Evolutionary conservation across 2,329 filamentous ascomycete species (phyloP).

Genomic region (Fusarium avenaceum): DNA sequence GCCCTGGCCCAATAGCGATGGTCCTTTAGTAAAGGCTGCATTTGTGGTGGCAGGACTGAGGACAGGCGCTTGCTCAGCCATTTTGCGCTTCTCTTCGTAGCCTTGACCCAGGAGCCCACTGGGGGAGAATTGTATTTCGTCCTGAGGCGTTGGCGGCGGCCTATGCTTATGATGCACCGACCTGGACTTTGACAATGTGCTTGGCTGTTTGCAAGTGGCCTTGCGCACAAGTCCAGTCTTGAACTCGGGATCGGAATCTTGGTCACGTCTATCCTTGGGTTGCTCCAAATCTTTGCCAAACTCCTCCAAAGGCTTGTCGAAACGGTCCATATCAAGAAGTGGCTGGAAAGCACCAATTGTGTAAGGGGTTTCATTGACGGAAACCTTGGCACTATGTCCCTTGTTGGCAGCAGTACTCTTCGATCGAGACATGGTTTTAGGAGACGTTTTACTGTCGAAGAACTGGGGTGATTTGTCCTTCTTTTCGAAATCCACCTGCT

Average conservation of each 20-base stretch:
- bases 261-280: conserved; percentile 15
- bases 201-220: conserved; percentile 28
- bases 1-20: conserved; percentile 65
- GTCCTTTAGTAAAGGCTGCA: conserved; percentile 67
- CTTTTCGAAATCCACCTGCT: conserved; percentile 67
- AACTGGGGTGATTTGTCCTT: conserved; percentile 40
- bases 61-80: conserved; percentile 45
- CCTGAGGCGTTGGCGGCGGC: conserved; percentile 30
- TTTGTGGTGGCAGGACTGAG: conserved; percentile 49
- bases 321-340: conserved; percentile 72
- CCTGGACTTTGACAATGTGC: conserved; percentile 47
- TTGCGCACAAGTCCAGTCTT: conserved; percentile 34
- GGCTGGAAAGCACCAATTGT: conserved; percentile 78
- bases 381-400: conserved; percentile 54
- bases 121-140: conserved; percentile 62
- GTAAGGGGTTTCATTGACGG: conserved; percentile 65
- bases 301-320: conserved; percentile 66
- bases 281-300: conserved; percentile 60
- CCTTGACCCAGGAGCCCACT: conserved; percentile 65
- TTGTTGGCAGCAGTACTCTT: conserved; percentile 36
- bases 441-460: conserved; percentile 20
- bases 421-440: conserved; percentile 57
- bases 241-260: conserved; percentile 28
- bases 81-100: conserved; percentile 62
- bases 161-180: conserved; percentile 41